These are phyloP conservation scores for Fusarium sororula DNA, from an alignment of 2,329 filamentous ascomycete species.

Conservation along the genomic window DNA sequence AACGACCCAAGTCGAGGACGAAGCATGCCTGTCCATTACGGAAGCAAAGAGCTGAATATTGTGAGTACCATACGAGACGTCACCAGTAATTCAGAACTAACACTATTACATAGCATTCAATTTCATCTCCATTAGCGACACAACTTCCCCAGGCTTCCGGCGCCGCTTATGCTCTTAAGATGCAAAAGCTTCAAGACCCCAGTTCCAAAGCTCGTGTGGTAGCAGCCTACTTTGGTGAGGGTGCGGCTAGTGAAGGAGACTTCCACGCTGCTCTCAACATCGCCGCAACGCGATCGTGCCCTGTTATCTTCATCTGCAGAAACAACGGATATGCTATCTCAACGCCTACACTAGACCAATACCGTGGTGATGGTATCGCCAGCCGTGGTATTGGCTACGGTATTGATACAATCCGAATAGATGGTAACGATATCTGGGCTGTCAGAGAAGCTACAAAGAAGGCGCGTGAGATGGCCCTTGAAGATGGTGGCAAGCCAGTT, in stretches of 20 bases:
- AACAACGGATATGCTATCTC: constrained; percentile 95
- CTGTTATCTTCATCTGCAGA: constrained; percentile 87
- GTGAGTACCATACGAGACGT: constrained; percentile 58
- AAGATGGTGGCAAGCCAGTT: constrained; percentile 82
- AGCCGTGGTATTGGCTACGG: constrained; percentile 88
- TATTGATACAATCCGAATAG: constrained; percentile 91
- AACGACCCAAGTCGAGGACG: constrained; percentile 83
- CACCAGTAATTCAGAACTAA: constrained; percentile 1
- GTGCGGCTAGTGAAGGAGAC: constrained; percentile 88
- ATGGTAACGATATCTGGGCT: constrained; percentile 94
- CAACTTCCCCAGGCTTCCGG: constrained; percentile 90
- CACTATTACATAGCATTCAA: constrained; percentile 70
- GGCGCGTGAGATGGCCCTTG: constrained; percentile 80
- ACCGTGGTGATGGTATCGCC: constrained; percentile 90
- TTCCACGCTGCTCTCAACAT: constrained; percentile 94
- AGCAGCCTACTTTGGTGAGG: constrained; percentile 89
- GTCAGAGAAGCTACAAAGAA: constrained; percentile 81
- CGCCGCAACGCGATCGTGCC: constrained; percentile 86
- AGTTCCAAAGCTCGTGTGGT: constrained; percentile 74
- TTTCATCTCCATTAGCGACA: constrained; percentile 84
- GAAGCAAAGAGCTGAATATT: constrained; percentile 83
- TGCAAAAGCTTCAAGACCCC: constrained; percentile 79
- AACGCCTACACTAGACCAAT: constrained; percentile 89
- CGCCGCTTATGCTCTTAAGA: constrained; percentile 86
- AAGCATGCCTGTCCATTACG: constrained; percentile 99